Conservation (phyloP, 345 rosid species). For the Sisymbrium irio region DNA sequence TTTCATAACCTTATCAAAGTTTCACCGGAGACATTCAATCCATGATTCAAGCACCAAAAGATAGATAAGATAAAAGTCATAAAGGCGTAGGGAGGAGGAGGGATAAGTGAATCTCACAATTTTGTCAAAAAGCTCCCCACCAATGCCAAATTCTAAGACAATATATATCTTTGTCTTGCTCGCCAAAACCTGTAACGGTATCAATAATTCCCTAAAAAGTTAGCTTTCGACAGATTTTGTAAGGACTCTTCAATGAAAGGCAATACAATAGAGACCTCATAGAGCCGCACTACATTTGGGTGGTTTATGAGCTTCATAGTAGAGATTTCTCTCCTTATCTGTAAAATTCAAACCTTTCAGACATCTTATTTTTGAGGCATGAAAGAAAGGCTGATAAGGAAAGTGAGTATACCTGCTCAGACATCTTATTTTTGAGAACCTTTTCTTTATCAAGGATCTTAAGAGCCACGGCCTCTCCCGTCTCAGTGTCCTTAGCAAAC, state of each 20-base stretch:
- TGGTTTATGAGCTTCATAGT: constrained; percentile 95
- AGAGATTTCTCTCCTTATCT: constrained; percentile 88
- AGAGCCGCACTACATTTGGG: constrained; percentile 83
- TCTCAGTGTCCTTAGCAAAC: constrained; percentile 68
- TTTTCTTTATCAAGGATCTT: constrained; percentile 96
- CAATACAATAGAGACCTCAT: too few relatives aligned
- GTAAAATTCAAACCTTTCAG: too few relatives aligned
- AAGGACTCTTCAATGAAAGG: too few relatives aligned
- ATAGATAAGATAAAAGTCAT: background rate
- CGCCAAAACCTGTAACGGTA: constrained; percentile 58
- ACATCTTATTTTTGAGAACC: constrained; percentile 92
- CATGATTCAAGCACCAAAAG: background rate
- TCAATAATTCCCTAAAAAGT: background rate
- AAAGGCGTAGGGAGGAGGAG: background rate
- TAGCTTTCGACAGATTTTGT: background rate
- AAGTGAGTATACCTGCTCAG: constrained; percentile 62
- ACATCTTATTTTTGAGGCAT: too few relatives aligned
- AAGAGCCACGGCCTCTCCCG: constrained; percentile 78
- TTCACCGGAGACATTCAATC: background rate
- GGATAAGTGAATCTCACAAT: constrained; percentile 49
- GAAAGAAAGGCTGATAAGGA: background rate
- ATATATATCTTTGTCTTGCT: constrained; percentile 78
- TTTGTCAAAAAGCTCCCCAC: constrained; percentile 84
- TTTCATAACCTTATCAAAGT: too few relatives aligned
- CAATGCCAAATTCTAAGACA: constrained; percentile 61